Percentiles rank a stretch among this genome's conserved stretches.
Evolutionary conservation across 164 flowering plant species (phyloP).

Genomic region (Buxus sempervirens): DNA sequence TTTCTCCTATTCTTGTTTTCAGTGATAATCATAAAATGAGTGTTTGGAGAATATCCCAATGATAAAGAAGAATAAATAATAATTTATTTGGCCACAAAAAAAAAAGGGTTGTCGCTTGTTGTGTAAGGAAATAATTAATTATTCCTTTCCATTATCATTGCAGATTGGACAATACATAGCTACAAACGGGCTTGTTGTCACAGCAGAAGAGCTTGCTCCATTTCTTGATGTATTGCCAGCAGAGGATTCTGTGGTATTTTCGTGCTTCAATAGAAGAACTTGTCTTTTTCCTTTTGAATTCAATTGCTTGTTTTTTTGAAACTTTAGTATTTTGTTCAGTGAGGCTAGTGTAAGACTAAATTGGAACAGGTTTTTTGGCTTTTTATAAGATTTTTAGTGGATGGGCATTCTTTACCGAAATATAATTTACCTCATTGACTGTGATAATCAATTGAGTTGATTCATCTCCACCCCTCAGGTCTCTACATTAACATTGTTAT

Average conservation of each 20-base stretch:
- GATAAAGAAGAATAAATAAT: no score
- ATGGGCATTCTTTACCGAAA: no score
- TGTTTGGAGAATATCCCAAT: no score
- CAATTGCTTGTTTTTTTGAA: slow-evolving; percentile 4
- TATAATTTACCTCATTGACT: neutral
- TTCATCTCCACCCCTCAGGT: neutral
- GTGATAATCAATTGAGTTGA: no score
- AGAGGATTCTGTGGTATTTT: slow-evolving; percentile 39
- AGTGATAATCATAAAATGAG: no score
- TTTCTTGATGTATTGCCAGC: slow-evolving; percentile 71
- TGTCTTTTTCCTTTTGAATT: slow-evolving; percentile 3
- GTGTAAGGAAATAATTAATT: neutral
- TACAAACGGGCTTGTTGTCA: slow-evolving; percentile 86
- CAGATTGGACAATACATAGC: slow-evolving; percentile 92
- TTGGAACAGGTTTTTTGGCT: no score
- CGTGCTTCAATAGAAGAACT: neutral
- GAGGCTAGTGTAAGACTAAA: no score
- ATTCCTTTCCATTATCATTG: slow-evolving; percentile 12
- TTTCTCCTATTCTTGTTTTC: no score
- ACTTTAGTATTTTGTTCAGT: neutral
- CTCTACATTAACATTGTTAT: neutral
- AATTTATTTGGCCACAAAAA: no score
- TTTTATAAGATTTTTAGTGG: no score
- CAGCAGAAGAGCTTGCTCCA: slow-evolving; percentile 99
- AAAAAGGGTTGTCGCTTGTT: neutral